Conservation (phyloP, 208 protist species). For the Leptomonas pyrrhocoris region DNA sequence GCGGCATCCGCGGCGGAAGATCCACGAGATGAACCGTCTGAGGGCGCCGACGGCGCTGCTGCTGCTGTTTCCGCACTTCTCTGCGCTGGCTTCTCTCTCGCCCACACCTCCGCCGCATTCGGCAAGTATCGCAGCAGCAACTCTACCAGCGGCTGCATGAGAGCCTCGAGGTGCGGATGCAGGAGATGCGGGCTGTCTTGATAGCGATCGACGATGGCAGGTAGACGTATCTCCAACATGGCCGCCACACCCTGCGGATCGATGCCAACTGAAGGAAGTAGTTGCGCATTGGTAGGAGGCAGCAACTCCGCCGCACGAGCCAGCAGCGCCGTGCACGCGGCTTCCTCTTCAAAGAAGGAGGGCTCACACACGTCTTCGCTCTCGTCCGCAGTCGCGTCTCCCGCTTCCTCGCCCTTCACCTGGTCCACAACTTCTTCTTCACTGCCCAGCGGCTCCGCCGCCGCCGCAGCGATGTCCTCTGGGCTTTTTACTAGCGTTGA, state of each 20-base stretch:
- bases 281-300: conserved; percentile 28
- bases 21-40: not conserved
- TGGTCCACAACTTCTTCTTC: not conserved
- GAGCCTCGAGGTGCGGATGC: conserved; percentile 85
- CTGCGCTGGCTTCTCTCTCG: conserved; percentile 8
- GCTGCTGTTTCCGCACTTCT: not conserved
- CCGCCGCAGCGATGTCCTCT: not conserved
- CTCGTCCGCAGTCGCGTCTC: not conserved
- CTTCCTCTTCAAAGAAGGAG: conserved; percentile 84
- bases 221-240: conserved; percentile 59
- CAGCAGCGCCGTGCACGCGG: conserved; percentile 53
- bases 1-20: not conserved
- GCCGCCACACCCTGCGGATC: conserved; percentile 68
- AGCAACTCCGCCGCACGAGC: conserved; percentile 39
- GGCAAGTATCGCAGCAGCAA: conserved; percentile 63
- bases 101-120: conserved; percentile 51
- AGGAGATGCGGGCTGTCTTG: conserved; percentile 95
- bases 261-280: conserved; percentile 62
- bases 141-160: conserved; percentile 81
- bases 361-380: conserved; percentile 58
- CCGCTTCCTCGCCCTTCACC: not conserved
- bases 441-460: not conserved
- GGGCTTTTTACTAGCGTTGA: not conserved
- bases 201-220: conserved; percentile 88
- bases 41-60: not conserved